A percentile compares a stretch with the other conserved stretches of the same genome.
phyloP scores from a whole-genome alignment of 192 early-diverging fungal species.

The Diversispora eburnea region DNA sequence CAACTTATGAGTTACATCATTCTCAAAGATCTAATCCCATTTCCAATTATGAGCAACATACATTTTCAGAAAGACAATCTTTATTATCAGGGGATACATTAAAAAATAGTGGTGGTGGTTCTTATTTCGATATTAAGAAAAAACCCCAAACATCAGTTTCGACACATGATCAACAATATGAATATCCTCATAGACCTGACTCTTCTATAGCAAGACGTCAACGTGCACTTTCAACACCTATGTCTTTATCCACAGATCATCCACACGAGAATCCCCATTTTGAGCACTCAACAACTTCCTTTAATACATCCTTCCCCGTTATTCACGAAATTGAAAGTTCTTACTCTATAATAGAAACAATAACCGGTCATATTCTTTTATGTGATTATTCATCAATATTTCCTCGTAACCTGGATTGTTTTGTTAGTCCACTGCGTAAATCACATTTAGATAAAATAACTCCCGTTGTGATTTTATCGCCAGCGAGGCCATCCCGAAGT shows the following conservation, averaged over 20 bases:
- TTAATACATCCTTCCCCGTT: neutral
- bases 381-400: slow-evolving; percentile 28
- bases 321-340: slow-evolving; percentile 6
- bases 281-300: neutral
- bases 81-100: slow-evolving; percentile 16
- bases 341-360: slow-evolving; percentile 8
- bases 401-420: slow-evolving; percentile 29
- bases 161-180: neutral
- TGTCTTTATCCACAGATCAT: neutral
- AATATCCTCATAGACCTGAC: slow-evolving; percentile 29
- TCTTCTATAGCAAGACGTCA: slow-evolving; percentile 17
- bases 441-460: slow-evolving; percentile 21
- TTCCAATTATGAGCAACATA: neutral
- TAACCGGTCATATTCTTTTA: slow-evolving; percentile 18
- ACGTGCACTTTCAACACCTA: slow-evolving; percentile 28
- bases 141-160: neutral
- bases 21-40: neutral
- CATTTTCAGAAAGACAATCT: slow-evolving; percentile 11
- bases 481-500: slow-evolving; percentile 15
- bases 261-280: neutral
- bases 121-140: slow-evolving; percentile 26
- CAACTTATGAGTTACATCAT: neutral
- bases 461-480: slow-evolving; percentile 26
- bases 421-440: slow-evolving; percentile 27
- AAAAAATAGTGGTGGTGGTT: slow-evolving; percentile 18